Conservation (phyloP, 2,329 filamentous ascomycete species). For the Hysterium pulicare region DNA sequence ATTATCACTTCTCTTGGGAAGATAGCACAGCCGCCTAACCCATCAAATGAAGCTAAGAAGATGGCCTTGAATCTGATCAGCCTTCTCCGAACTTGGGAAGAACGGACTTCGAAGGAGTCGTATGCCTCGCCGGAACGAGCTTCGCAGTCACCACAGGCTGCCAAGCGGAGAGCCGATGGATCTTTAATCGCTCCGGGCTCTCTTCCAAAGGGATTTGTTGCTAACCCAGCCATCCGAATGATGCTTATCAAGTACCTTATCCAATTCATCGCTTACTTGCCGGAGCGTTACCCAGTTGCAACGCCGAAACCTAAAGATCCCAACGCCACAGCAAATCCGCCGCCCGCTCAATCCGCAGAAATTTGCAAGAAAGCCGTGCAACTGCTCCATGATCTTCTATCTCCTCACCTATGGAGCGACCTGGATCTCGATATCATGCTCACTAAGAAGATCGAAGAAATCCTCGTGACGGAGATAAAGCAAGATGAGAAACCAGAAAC, state of each 20-base stretch:
- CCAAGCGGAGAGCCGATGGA: conserved; percentile 75
- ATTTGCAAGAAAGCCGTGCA: conserved; percentile 82
- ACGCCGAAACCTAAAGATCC: conserved; percentile 41
- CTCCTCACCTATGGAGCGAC: conserved; percentile 86
- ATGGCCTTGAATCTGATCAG: conserved; percentile 87
- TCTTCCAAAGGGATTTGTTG: conserved; percentile 43
- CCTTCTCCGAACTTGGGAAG: conserved; percentile 90
- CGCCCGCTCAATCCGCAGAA: conserved; percentile 60
- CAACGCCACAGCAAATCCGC: conserved; percentile 31
- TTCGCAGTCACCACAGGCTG: conserved; percentile 65
- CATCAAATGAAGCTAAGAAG: conserved; percentile 88
- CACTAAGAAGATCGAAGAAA: conserved; percentile 81
- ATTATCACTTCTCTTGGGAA: conserved; percentile 89
- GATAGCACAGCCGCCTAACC: conserved; percentile 76
- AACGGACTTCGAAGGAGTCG: conserved; percentile 67
- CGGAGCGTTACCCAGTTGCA: conserved; percentile 74
- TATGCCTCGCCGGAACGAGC: conserved; percentile 37
- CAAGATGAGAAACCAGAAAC: conserved; percentile 58
- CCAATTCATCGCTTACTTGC: conserved; percentile 86
- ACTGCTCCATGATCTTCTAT: conserved; percentile 78
- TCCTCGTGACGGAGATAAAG: conserved; percentile 68
- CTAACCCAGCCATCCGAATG: conserved; percentile 57
- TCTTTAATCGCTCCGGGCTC: conserved; percentile 54
- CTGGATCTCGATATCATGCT: conserved; percentile 82
- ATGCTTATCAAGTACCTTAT: conserved; percentile 94